These are phyloP conservation scores for Verticillium albo-atrum DNA, from an alignment of 2,329 filamentous ascomycete genomes.

Conservation along the genomic window DNA sequence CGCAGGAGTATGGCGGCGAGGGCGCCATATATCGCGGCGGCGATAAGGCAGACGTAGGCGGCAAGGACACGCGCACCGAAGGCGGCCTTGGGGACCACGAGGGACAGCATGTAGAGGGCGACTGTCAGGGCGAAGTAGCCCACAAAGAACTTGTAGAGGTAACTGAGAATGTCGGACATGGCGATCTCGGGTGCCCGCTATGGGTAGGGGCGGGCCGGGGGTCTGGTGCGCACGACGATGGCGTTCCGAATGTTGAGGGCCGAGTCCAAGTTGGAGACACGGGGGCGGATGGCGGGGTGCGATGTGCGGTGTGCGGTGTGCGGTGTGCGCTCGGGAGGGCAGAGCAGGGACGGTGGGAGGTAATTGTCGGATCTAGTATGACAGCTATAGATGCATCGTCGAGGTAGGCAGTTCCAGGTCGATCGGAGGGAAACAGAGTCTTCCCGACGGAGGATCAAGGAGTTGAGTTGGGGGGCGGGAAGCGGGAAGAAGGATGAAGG, in stretches of 20 bases:
- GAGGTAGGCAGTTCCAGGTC: neutral
- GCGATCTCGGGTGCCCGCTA: conserved; percentile 3
- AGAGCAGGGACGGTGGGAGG: neutral
- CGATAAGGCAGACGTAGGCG: conserved; percentile 57
- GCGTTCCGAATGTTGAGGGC: neutral
- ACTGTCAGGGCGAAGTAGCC: conserved; percentile 48
- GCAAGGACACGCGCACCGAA: conserved; percentile 68
- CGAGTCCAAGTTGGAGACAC: too few relatives aligned
- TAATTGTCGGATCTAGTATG: neutral
- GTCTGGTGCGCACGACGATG: neutral
- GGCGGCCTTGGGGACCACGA: conserved; percentile 52
- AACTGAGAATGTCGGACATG: conserved; percentile 31
- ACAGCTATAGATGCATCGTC: conserved; percentile 5
- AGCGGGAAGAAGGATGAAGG: neutral
- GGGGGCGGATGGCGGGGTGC: neutral
- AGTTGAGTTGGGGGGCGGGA: neutral
- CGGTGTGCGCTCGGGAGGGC: neutral
- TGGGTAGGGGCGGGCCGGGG: neutral
- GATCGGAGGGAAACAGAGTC: conserved; percentile 4
- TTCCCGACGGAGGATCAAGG: conserved; percentile 1
- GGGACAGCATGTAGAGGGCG: conserved; percentile 59
- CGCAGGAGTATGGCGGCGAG: conserved; percentile 68
- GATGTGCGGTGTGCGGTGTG: neutral
- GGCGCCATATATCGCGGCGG: conserved; percentile 68
- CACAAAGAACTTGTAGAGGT: conserved; percentile 41